Evolutionary conservation across 805 yeast species (phyloP), one percentile per base, ranked within the genome.

Genomic region (Metschnikowia borealis): DNA sequence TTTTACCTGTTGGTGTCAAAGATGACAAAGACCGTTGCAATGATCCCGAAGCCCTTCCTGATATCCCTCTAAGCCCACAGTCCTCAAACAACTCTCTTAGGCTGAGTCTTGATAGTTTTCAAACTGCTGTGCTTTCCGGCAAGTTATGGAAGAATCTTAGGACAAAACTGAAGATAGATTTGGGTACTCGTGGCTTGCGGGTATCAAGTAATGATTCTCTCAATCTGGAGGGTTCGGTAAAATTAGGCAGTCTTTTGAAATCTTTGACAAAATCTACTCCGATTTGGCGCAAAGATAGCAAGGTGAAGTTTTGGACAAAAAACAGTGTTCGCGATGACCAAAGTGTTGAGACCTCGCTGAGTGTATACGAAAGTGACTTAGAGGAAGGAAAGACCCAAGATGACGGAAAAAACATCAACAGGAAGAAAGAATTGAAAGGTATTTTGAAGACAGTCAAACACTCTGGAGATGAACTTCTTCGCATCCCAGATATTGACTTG

Each of bases 81-180:
- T 31, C 36, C 3, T 31, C 44, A 6, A 31, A 29, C 8, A 41
- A 8, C 26, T 41, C 44, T 23, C 10, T 41, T 7, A 10, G 10
- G 29, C 44, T 41, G 44, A 41, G 36, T 41, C n/a, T 41, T 41
- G 44, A 41, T 7, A 41, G 35, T 14, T 14, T 41, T n/a, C 44
- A 17, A 26, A 23, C 44, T 13, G 17, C 44, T 32, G 35, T 14
- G 44, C 44, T 41, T 29, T 31, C 44, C 21, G 44, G 44, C n/a
- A 6, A 35, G 14, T 32, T 41, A 13, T 41, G 44, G 44, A 20
- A 17, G 3, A 11, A 17, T 15, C 13, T 41, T 18, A 41, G 20
- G 31, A 41, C 11, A 14, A 31, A 41, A 23, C 44, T 13, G 44
- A 7, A n/a, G 26, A n/a, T 10, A 3, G 26, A 31, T 5, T 17